Conservation (phyloP, 73 alveolate species). For the Uronychia binucleata region DNA sequence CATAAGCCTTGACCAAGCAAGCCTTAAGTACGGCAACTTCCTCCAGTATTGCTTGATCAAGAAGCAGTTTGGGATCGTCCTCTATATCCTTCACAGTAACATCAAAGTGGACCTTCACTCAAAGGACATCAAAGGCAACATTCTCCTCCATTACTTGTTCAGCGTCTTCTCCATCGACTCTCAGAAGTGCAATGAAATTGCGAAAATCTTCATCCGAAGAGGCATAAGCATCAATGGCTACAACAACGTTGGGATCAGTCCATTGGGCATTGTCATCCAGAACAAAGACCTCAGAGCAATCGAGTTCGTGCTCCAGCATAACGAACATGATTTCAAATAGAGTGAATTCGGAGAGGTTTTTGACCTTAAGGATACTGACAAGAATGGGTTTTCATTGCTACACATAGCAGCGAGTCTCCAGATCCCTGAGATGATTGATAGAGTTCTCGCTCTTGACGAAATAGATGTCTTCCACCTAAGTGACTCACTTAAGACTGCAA, state of each 20-base stretch:
- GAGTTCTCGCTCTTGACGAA: not conserved
- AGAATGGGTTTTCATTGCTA: not conserved
- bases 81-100: not conserved
- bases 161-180: not conserved
- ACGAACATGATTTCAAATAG: not conserved
- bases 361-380: not conserved
- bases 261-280: not conserved
- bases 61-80: not conserved
- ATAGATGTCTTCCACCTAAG: not conserved
- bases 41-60: not conserved
- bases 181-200: not conserved
- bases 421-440: not conserved
- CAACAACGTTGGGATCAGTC: not conserved
- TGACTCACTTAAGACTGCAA: not conserved
- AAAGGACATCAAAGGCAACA: not conserved
- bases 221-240: not conserved
- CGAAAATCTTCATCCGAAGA: not conserved
- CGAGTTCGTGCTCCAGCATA: not conserved
- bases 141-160: not conserved
- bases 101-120: not conserved
- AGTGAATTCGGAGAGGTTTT: not conserved
- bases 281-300: not conserved
- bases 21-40: not conserved
- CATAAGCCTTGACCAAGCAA: not conserved
- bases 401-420: not conserved